These are phyloP conservation scores for Phaeosphaeriaceae sp. DNA, from an alignment of 2,329 filamentous ascomycete genomes.

Conservation along the genomic window DNA sequence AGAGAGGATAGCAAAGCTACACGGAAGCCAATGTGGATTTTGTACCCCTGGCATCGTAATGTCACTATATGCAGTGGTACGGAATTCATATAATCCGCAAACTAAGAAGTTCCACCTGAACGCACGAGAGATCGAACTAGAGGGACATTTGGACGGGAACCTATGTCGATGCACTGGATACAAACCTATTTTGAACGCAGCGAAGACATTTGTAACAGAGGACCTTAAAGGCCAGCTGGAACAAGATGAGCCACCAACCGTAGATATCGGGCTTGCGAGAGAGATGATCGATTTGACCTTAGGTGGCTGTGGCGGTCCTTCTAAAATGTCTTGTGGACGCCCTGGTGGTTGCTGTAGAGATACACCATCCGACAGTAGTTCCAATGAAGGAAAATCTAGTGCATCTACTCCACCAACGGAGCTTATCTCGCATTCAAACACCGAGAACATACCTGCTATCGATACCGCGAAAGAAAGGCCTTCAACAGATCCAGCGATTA, in stretches of 20 bases:
- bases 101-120: conserved; percentile 43
- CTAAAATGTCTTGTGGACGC: conserved; percentile 43
- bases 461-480: conserved; percentile 28
- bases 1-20: conserved; percentile 85
- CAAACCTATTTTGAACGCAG: conserved; percentile 88
- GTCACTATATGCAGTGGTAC: conserved; percentile 83
- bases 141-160: conserved; percentile 81
- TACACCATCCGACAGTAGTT: conserved; percentile 37
- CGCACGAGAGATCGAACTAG: conserved; percentile 45
- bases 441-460: conserved; percentile 36
- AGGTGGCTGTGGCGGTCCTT: conserved; percentile 29
- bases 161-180: conserved; percentile 94
- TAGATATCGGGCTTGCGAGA: conserved; percentile 30
- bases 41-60: conserved; percentile 98
- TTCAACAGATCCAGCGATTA: conserved; percentile 30
- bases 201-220: conserved; percentile 78
- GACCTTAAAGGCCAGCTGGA: conserved; percentile 54
- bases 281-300: conserved; percentile 33
- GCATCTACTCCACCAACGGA: conserved; percentile 40
- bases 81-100: conserved; percentile 63
- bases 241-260: conserved; percentile 59
- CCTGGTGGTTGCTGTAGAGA: conserved; percentile 49
- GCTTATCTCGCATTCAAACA: conserved; percentile 30
- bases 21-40: conserved; percentile 93
- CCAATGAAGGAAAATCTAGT: conserved; percentile 31